Percentiles rank a stretch among this genome's conserved stretches.
phyloP scores from a whole-genome alignment of 129 eudicot genomes.

The Smallanthus sonchifolius region DNA sequence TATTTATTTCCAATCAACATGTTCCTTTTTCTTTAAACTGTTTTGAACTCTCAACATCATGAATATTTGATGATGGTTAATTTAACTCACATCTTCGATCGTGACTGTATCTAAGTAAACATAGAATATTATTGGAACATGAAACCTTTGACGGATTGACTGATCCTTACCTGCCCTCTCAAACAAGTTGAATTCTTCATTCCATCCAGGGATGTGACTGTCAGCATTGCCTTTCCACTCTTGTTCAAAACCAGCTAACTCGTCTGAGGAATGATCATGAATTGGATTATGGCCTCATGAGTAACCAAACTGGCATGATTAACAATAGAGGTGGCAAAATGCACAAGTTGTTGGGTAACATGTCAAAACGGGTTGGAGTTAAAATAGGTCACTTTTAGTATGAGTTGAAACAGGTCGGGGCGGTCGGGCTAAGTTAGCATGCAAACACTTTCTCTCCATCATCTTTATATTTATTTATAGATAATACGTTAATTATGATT shows the following conservation, averaged over 20 bases:
- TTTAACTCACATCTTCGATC: background rate
- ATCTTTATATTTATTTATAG: background rate
- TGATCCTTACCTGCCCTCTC: slow-evolving; percentile 32
- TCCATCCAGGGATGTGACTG: slow-evolving; percentile 47
- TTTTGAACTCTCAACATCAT: background rate
- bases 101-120: background rate
- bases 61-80: background rate
- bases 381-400: background rate
- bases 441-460: background rate
- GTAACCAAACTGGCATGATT: background rate
- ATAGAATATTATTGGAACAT: background rate
- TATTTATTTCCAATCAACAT: background rate
- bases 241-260: slow-evolving; percentile 66
- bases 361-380: background rate
- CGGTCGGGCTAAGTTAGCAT: background rate
- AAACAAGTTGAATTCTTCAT: slow-evolving; percentile 30
- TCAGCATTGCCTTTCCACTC: slow-evolving; percentile 70
- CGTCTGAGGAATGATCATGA: slow-evolving; percentile 45
- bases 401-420: background rate
- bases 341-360: background rate
- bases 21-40: background rate
- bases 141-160: background rate
- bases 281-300: background rate
- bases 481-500: background rate
- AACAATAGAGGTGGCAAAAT: background rate